phyloP scores from a whole-genome alignment of 768 basidiomycete species.

The Lentinula guzmanii region DNA sequence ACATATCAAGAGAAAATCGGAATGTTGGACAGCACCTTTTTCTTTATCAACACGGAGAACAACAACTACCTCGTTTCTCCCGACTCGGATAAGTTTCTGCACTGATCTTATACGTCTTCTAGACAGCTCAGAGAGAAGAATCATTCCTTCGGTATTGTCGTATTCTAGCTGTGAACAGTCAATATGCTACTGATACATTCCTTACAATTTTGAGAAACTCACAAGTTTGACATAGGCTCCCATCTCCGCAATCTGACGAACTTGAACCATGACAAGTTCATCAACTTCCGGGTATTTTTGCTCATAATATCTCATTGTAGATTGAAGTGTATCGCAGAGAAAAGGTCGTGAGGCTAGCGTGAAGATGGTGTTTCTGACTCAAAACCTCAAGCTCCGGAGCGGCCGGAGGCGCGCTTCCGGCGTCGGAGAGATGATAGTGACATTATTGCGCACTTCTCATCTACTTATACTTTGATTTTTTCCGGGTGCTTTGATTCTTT shows the following conservation, averaged over 20 bases:
- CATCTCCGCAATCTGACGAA: slow-evolving; percentile 99
- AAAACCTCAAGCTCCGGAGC: no score
- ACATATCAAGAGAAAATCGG: neutral
- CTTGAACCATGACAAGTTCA: slow-evolving; percentile 99
- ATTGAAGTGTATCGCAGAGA: neutral
- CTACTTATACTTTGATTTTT: no score
- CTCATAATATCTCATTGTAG: slow-evolving; percentile 83
- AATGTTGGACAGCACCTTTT: slow-evolving; percentile 59
- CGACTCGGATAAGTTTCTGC: slow-evolving; percentile 96
- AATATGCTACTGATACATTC: neutral
- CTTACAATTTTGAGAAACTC: slow-evolving; percentile 20
- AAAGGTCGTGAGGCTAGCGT: neutral
- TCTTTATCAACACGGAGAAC: slow-evolving; percentile 98
- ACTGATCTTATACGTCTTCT: slow-evolving; percentile 94
- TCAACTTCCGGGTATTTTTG: slow-evolving; percentile 94
- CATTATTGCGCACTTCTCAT: no score
- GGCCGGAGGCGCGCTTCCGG: neutral
- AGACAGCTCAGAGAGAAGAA: slow-evolving; percentile 95
- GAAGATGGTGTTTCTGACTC: neutral
- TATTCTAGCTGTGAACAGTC: slow-evolving; percentile 75
- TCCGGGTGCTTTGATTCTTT: no score
- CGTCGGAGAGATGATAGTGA: no score
- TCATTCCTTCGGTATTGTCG: slow-evolving; percentile 99
- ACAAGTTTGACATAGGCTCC: slow-evolving; percentile 98
- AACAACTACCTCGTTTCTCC: slow-evolving; percentile 97